Evolutionary conservation across 2,329 filamentous ascomycete genomes (phyloP).

Genomic region (Phaeomoniella chlamydospora): DNA sequence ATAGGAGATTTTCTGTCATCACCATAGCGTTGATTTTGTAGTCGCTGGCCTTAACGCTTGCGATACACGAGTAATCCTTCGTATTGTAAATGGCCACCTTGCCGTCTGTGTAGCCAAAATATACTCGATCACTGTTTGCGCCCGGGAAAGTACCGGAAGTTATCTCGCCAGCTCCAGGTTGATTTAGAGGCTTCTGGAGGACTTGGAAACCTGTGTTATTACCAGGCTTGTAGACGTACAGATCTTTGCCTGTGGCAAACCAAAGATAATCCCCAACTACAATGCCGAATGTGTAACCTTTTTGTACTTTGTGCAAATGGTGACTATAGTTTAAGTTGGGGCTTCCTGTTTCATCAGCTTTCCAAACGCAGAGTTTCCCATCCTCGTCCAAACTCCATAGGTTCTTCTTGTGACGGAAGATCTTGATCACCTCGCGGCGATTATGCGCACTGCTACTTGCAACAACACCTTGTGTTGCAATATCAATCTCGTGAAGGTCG

Average conservation of each 20-base stretch:
- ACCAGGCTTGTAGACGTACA: constrained; percentile 69
- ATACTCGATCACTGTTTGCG: constrained; percentile 63
- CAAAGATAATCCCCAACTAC: constrained; percentile 75
- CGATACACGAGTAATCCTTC: constrained; percentile 61
- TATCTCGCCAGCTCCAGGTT: constrained; percentile 68
- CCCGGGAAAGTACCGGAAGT: constrained; percentile 68
- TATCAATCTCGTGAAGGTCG: constrained; percentile 79
- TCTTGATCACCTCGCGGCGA: constrained; percentile 65
- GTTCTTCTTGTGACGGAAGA: constrained; percentile 74
- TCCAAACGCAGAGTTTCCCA: constrained; percentile 78
- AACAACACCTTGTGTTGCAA: constrained; percentile 56
- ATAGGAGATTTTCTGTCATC: constrained; percentile 68
- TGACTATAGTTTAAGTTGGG: constrained; percentile 64
- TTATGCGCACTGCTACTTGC: constrained; percentile 60
- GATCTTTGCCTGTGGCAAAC: constrained; percentile 75
- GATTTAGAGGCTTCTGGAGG: constrained; percentile 52
- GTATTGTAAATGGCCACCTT: constrained; percentile 89
- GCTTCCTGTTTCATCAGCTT: constrained; percentile 55
- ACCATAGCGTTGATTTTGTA: constrained; percentile 89
- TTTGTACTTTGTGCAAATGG: constrained; percentile 63
- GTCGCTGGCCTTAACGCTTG: constrained; percentile 69
- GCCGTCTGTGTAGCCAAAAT: constrained; percentile 83
- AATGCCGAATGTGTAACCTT: constrained; percentile 76
- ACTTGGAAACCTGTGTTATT: constrained; percentile 61
- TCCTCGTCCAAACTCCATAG: constrained; percentile 91